A percentile compares a stretch with the other conserved stretches of the same genome.
phyloP scores from a whole-genome alignment of 148 eudicot genomes.

The Drosera capensis region DNA sequence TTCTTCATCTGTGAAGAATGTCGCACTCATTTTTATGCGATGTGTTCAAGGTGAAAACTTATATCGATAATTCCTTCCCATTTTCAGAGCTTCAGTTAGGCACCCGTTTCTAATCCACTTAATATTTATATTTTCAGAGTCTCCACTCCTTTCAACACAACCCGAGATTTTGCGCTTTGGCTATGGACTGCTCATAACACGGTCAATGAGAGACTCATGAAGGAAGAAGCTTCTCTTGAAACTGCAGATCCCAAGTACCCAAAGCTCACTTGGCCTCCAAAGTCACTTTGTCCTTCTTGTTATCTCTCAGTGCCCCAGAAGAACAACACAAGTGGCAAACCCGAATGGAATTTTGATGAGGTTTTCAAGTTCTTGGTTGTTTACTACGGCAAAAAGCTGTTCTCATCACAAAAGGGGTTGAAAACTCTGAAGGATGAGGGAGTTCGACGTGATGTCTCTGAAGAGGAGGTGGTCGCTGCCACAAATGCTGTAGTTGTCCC shows the following conservation, averaged over 20 bases:
- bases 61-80: not conserved
- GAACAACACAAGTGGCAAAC: constrained; percentile 9
- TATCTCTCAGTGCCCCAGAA: constrained; percentile 17
- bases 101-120: constrained; percentile 3
- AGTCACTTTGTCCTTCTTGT: constrained; percentile 79
- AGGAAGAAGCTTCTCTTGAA: constrained; percentile 47
- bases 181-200: constrained; percentile 79
- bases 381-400: constrained; percentile 62
- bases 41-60: constrained; percentile 74
- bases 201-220: constrained; percentile 66
- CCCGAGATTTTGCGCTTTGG: constrained; percentile 83
- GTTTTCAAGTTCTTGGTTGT: constrained; percentile 59
- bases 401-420: constrained; percentile 34
- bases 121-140: constrained; percentile 31
- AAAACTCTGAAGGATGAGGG: constrained; percentile 13
- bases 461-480: constrained; percentile 36
- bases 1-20: constrained; percentile 95
- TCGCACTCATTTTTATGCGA: constrained; percentile 71
- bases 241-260: constrained; percentile 81
- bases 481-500: constrained; percentile 70
- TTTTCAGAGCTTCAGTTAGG: not conserved
- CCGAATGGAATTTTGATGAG: constrained; percentile 54
- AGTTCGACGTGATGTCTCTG: constrained; percentile 5
- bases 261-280: constrained; percentile 77
- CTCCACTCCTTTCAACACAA: constrained; percentile 49